A percentile compares a stretch with the other conserved stretches of the same genome.
phyloP scores from a whole-genome alignment of 2,329 filamentous ascomycete species.

The Fusarium sp. region DNA sequence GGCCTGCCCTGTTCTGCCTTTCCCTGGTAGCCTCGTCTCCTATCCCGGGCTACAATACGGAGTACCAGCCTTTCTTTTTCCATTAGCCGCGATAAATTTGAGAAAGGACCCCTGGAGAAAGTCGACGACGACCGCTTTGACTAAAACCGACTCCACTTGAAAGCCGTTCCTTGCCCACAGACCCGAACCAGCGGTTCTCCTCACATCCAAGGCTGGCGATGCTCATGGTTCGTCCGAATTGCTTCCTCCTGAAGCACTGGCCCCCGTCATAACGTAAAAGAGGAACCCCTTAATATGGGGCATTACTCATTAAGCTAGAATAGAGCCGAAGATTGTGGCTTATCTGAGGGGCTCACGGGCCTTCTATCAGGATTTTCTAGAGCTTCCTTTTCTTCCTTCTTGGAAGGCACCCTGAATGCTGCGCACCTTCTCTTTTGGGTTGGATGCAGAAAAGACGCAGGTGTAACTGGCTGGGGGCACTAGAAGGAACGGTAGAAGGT shows the following conservation, averaged over 20 bases:
- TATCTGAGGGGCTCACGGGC: conserved; percentile 8
- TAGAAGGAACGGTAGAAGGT: conserved; percentile 34
- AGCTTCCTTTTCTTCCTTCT: conserved; percentile 34
- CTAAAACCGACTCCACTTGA: conserved; percentile 6
- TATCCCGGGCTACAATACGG: not conserved
- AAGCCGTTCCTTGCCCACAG: conserved; percentile 17
- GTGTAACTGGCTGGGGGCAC: conserved; percentile 13
- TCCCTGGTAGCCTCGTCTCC: conserved; percentile 3
- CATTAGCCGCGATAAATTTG: conserved; percentile 23
- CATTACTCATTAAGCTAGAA: not conserved
- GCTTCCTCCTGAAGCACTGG: conserved; percentile 8
- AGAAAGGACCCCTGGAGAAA: conserved; percentile 2
- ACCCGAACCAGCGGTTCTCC: conserved; percentile 40
- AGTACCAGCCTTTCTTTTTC: conserved; percentile 3
- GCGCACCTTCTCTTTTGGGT: conserved; percentile 35
- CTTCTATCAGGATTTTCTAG: conserved; percentile 29
- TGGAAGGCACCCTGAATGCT: conserved; percentile 21
- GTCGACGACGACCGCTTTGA: conserved; percentile 3
- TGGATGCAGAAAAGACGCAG: not conserved
- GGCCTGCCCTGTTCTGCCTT: not conserved
- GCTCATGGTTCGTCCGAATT: conserved; percentile 23
- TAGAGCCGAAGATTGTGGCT: conserved; percentile 24
- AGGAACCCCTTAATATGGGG: conserved; percentile 27
- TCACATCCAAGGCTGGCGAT: conserved; percentile 20
- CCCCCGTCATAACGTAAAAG: conserved; percentile 25